Evolutionary conservation across 352 stramenopile species (phyloP).

Genomic region (Phytophthora brassicae): DNA sequence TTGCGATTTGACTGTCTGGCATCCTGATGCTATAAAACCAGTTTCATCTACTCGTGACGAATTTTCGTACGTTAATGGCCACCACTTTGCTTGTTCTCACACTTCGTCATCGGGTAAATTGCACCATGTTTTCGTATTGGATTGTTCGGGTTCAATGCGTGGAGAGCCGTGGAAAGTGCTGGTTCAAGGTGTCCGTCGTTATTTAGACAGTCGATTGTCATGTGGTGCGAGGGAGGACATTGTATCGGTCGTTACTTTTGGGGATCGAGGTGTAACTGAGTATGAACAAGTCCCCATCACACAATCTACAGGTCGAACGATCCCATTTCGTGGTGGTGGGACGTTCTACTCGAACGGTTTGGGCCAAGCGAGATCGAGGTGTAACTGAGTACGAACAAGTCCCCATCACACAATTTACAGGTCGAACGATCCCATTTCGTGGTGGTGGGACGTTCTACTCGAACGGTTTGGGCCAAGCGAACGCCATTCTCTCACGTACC

Average conservation of each 20-base stretch:
- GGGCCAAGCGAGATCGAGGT: conserved; percentile 16
- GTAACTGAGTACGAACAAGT: conserved; percentile 31
- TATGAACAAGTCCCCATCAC: conserved; percentile 27
- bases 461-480: conserved; percentile 32
- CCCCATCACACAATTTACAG: conserved; percentile 2
- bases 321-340: conserved; percentile 32
- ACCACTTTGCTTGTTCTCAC: conserved; percentile 43
- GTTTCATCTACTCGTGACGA: not conserved
- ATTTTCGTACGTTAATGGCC: conserved; percentile 31
- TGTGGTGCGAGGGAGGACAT: conserved; percentile 31
- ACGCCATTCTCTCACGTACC: conserved; percentile 41
- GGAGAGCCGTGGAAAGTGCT: conserved; percentile 34
- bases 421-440: conserved; percentile 18
- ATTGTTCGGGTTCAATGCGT: conserved; percentile 51
- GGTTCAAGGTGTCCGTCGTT: conserved; percentile 22
- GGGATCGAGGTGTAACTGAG: conserved; percentile 24
- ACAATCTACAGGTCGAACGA: not conserved
- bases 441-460: conserved; percentile 40
- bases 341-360: conserved; percentile 40
- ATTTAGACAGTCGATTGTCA: conserved; percentile 34
- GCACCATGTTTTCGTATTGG: conserved; percentile 54
- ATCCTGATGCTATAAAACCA: conserved; percentile 1
- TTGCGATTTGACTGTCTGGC: conserved; percentile 39
- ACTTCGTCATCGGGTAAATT: conserved; percentile 8
- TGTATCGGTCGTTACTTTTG: conserved; percentile 49